Evolutionary conservation across 1,284 basidiomycete genomes (phyloP), one percentile per base, ranked within the genome.

Genomic region (Fereydounia khargensis): DNA sequence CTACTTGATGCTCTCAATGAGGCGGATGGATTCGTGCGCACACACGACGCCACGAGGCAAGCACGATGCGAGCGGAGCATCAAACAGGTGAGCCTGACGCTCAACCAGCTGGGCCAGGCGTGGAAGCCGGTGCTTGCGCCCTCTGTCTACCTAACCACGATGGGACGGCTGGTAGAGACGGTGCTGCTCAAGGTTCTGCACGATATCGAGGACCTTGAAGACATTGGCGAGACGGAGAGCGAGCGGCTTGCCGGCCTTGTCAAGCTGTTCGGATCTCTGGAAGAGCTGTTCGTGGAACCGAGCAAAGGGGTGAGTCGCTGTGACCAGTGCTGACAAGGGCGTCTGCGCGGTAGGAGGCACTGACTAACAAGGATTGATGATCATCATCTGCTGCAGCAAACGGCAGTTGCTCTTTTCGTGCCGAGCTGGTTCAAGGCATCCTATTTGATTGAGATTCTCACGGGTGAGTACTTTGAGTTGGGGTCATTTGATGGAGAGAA

Each of bases 191-290:
- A 83, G 3, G 82, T 95, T 4, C 79, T 92, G 9, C 81, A 81
- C 35, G 86, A 88, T 61, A 82, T 97, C 11, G 79, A 92, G 35
- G 84, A 83, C 0, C 79, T 97, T 38, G 81, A 83, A 2, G 94
- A 98, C 76, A 97, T 98, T 62, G 86, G 91, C 0, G 92, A 90
- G 68, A 80, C 84, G 9, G 92, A 97, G 65, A 94, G 91, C 4
- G 85, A 88, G 60, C 81, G 85, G 35, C 78, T 98, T 24, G 86
- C 86, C 61, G 85, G 88, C 68, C 80, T 96, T 0, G 87, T 91
- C 75, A 83, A 84, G 47, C 85, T 87, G 31, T 76, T 97, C 36
- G 71, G 67, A 50, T 81, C 85, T 3, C 77, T 95, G 32, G 91
- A 95, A 68, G 82, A 83, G 1, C 73, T 92, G 7, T 96, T 96